Conservation (phyloP, 2,329 filamentous ascomycete genomes). For the Cryphonectria parasitica region DNA sequence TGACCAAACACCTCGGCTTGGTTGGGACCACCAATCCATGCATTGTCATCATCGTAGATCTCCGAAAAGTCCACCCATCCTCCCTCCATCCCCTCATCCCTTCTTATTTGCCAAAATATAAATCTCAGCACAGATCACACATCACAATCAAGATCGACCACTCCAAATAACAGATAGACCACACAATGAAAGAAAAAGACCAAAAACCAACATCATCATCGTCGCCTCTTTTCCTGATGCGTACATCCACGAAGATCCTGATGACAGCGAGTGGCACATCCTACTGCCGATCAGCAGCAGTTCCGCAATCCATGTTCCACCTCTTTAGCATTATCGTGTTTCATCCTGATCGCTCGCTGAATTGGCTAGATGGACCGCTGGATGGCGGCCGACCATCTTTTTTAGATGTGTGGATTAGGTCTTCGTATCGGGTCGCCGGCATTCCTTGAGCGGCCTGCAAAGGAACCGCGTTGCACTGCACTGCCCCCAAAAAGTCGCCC, state of each 20-base stretch:
- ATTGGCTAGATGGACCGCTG: not conserved
- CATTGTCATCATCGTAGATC: not conserved
- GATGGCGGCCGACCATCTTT: not conserved
- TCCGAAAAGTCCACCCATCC: not conserved
- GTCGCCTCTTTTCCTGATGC: not conserved
- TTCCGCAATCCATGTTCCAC: not conserved
- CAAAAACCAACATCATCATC: not conserved
- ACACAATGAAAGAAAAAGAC: no score
- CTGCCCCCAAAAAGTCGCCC: not conserved
- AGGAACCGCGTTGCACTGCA: not conserved
- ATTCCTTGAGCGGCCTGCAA: not conserved
- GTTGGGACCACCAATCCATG: not conserved
- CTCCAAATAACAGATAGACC: not conserved
- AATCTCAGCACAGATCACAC: not conserved
- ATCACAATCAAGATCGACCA: not conserved
- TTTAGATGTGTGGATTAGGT: not conserved
- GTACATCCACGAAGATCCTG: not conserved
- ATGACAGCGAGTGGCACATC: not conserved
- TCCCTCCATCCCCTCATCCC: not conserved
- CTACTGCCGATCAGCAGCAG: not conserved
- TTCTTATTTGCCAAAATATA: not conserved
- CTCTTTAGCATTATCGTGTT: not conserved
- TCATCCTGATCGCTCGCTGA: constrained; percentile 6
- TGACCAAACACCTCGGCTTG: not conserved
- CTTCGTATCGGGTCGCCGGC: constrained; percentile 2